Conservation (phyloP, 257 asterid genomes). For the Orobanche coerulescens region DNA sequence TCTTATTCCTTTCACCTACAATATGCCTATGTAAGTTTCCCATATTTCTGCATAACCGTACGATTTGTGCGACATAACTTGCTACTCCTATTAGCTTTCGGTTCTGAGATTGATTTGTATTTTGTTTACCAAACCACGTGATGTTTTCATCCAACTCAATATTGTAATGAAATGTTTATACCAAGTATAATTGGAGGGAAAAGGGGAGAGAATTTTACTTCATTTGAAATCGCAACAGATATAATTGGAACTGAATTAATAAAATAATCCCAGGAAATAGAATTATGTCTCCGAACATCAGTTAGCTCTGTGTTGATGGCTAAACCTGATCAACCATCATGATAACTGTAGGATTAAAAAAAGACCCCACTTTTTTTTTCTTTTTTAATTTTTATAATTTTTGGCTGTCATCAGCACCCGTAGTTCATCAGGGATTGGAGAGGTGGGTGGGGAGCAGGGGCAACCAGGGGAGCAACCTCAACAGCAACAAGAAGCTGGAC, state of each 20-base stretch:
- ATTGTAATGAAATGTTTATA: too few relatives aligned
- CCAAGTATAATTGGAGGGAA: too few relatives aligned
- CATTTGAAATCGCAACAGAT: too few relatives aligned
- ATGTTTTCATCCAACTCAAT: too few relatives aligned
- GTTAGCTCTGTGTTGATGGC: not conserved
- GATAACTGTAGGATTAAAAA: not conserved
- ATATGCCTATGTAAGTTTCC: constrained; percentile 54
- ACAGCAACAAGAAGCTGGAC: constrained; percentile 45
- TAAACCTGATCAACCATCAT: not conserved
- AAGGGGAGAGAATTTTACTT: too few relatives aligned
- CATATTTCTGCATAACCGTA: not conserved
- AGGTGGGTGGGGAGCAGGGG: constrained; percentile 45
- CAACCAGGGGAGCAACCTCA: constrained; percentile 42
- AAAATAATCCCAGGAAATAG: not conserved
- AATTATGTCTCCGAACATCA: not conserved
- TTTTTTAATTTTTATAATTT: not conserved
- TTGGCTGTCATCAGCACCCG: constrained; percentile 30
- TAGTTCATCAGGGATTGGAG: constrained; percentile 36
- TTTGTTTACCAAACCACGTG: not conserved
- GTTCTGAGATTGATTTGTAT: not conserved
- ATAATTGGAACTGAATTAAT: too few relatives aligned
- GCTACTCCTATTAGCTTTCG: not conserved
- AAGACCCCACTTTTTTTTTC: not conserved
- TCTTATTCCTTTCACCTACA: constrained; percentile 66
- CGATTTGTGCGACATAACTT: not conserved